phyloP scores from a whole-genome alignment of 345 rosid species.

The Hibiscus trionum region DNA sequence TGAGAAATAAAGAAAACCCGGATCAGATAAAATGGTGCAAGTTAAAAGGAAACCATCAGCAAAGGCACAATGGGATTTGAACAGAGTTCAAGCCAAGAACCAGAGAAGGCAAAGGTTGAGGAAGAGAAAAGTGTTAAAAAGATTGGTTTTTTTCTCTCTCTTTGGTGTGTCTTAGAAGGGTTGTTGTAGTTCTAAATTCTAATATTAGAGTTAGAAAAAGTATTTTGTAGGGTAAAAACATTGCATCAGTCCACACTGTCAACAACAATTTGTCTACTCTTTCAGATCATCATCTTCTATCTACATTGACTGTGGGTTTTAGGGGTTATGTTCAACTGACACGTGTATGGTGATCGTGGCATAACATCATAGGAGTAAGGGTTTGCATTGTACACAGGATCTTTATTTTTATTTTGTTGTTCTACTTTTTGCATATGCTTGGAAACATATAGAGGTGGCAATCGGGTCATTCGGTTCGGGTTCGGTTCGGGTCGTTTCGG shows the following conservation, averaged over 20 bases:
- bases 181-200: not conserved
- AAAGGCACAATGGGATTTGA: not conserved
- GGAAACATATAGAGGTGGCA: conserved; percentile 10
- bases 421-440: not conserved
- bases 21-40: conserved; percentile 16
- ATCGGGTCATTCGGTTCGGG: too few relatives aligned
- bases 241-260: not conserved
- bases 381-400: not conserved
- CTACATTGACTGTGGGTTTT: not conserved
- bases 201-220: not conserved
- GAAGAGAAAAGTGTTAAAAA: not conserved
- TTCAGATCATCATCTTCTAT: not conserved
- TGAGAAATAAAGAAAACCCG: conserved; percentile 12
- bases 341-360: conserved; percentile 3
- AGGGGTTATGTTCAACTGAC: not conserved
- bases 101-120: not conserved
- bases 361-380: not conserved
- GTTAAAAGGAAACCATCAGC: not conserved
- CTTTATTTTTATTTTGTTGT: not conserved
- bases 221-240: not conserved
- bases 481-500: too few relatives aligned
- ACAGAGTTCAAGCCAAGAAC: not conserved
- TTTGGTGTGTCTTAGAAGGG: not conserved
- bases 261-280: not conserved
- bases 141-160: not conserved